phyloP scores from a whole-genome alignment of 1,284 basidiomycete species.

The Trichosporon sp. region DNA sequence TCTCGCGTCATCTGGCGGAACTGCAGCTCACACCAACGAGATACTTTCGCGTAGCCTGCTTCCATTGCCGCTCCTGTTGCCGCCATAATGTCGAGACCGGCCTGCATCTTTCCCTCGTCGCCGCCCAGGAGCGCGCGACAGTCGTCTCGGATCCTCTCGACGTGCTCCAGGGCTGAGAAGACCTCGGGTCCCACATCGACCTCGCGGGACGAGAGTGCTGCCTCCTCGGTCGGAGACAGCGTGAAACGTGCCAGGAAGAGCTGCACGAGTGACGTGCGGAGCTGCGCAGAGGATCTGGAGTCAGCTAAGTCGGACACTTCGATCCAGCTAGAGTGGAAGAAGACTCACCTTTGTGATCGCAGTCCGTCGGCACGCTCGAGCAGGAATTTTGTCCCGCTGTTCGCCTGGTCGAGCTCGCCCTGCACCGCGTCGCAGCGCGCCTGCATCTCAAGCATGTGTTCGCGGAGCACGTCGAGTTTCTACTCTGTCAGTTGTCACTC shows the following conservation, averaged over 20 bases:
- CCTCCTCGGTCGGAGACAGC: conserved; percentile 70
- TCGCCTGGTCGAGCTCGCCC: conserved; percentile 71
- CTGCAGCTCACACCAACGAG: conserved; percentile 82
- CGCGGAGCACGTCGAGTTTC: conserved; percentile 77
- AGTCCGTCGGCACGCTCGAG: conserved; percentile 83
- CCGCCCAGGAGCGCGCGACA: conserved; percentile 83
- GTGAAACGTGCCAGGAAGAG: conserved; percentile 85
- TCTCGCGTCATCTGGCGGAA: conserved; percentile 80
- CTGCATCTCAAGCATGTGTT: conserved; percentile 76
- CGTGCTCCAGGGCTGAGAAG: conserved; percentile 84
- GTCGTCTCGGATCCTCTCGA: conserved; percentile 77
- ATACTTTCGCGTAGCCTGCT: conserved; percentile 83
- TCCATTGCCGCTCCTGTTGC: conserved; percentile 80
- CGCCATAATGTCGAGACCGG: conserved; percentile 89
- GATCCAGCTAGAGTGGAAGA: too few relatives aligned
- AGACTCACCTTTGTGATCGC: conserved; percentile 71
- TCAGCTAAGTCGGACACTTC: background rate
- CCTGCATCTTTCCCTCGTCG: conserved; percentile 75
- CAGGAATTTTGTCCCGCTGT: conserved; percentile 76
- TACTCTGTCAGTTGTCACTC: conserved; percentile 47
- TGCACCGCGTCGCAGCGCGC: conserved; percentile 80
- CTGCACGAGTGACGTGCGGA: conserved; percentile 70
- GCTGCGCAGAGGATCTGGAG: conserved; percentile 60
- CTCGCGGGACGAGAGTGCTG: conserved; percentile 75
- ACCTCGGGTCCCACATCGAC: conserved; percentile 72